Percentiles rank a stretch among this genome's conserved stretches.
phyloP scores from a whole-genome alignment of 768 basidiomycete species.

The Leccinellum luteum region DNA sequence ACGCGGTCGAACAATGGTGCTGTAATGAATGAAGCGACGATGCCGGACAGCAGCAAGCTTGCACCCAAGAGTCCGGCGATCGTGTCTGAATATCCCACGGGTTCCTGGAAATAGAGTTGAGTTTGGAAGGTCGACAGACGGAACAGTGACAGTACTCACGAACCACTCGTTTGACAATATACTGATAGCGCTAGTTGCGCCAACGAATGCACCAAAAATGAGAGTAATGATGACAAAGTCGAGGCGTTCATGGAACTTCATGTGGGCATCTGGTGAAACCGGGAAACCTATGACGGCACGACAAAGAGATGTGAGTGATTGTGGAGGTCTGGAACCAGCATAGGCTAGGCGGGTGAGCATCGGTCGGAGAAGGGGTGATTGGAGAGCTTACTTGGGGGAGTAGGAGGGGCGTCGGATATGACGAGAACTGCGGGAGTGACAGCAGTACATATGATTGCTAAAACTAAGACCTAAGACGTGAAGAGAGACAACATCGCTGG shows the following conservation, averaged over 20 bases:
- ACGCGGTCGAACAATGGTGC: slow-evolving; percentile 81
- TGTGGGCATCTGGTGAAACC: slow-evolving; percentile 43
- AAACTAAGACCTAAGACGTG: slow-evolving; percentile 53
- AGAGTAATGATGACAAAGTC: slow-evolving; percentile 63
- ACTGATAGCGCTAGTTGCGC: slow-evolving; percentile 62
- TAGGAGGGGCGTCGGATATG: slow-evolving; percentile 61
- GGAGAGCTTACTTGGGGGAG: slow-evolving; percentile 64
- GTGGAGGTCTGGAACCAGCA: slow-evolving; percentile 60
- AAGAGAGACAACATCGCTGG: neutral
- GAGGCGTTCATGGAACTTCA: slow-evolving; percentile 63
- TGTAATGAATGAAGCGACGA: slow-evolving; percentile 62
- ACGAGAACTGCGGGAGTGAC: slow-evolving; percentile 57
- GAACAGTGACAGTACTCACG: slow-evolving; percentile 38
- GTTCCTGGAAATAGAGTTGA: slow-evolving; percentile 43
- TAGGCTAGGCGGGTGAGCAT: slow-evolving; percentile 45
- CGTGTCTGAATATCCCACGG: slow-evolving; percentile 66
- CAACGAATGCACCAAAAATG: slow-evolving; percentile 65
- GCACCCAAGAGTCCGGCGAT: slow-evolving; percentile 70
- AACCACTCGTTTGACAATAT: slow-evolving; percentile 68
- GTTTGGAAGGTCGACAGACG: neutral
- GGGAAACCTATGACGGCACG: slow-evolving; percentile 50
- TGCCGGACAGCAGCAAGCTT: slow-evolving; percentile 66
- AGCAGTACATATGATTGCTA: slow-evolving; percentile 69
- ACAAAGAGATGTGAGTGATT: slow-evolving; percentile 50
- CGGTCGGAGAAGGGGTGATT: neutral